Base-by-base conservation (phyloP, 495 filamentous ascomycete species). In the Xylaria palmicola region DNA sequence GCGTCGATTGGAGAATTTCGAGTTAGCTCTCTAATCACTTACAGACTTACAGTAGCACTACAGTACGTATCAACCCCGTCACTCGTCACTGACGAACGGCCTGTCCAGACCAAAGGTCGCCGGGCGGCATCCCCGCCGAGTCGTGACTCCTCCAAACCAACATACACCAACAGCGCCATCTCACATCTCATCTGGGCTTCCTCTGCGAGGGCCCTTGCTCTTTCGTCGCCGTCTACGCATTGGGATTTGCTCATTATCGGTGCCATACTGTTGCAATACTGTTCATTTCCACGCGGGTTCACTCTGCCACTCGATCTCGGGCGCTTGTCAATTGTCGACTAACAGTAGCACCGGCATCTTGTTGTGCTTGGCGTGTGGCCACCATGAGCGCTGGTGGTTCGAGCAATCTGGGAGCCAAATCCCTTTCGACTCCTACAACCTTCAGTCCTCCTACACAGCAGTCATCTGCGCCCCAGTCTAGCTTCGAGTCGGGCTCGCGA, bases 401-500 rank as follows among this genome's bases (percentile, higher is more conserved):
- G 29, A 72, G n/a, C 30, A 61, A 66, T 32, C 54, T 72, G 68
- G 69, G 69, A 63, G 73, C 69, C 68, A 81, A 80, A 69, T 73
- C 75, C 74, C 72, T 77, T 43, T 70, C 76, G 58, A 66, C 68
- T 32, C 63, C 72, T 17, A 36, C 69, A n/a, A 24, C 30, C 2
- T 56, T 65, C 10, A 56, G 69, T 32, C 62, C 58, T 48, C 65
- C 64, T 41, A 63, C 71, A 3, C 67, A 68, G 47, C 65, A 70
- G 26, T 62, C 65, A 44, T 65, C 69, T 0, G 59, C 65, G 52
- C 71, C 56, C 13, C 67, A 74, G 39, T 65, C 75, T 15, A 71
- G 70, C 62, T 81, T 84, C 65, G 83, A 90, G 37, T 79, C 79
- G 53, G 55, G 39, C 55, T 83, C 83, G 48, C 86, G 85, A 32